These are phyloP conservation scores for Cryphonectria carpinicola DNA, from an alignment of 2,329 filamentous ascomycete genomes.

Conservation along the genomic window DNA sequence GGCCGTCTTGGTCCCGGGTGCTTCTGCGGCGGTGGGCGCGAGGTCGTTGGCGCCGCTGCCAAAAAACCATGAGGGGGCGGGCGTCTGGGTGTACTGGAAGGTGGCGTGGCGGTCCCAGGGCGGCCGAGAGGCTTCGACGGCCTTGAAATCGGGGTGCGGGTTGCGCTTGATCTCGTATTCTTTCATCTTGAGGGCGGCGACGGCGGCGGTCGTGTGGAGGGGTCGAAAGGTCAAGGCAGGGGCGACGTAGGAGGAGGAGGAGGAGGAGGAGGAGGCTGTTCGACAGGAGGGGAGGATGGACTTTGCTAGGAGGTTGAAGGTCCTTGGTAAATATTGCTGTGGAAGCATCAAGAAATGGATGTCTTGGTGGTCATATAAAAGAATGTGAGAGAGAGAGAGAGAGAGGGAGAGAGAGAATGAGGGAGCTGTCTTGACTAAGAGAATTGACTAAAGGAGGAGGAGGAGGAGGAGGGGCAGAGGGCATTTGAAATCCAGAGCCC, in stretches of 20 bases:
- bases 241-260: too few species aligned
- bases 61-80: constrained; percentile 66
- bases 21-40: constrained; percentile 30
- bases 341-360: not conserved
- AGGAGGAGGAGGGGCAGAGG: not conserved
- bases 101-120: constrained; percentile 55
- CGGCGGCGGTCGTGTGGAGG: constrained; percentile 27
- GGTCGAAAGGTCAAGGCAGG: not conserved
- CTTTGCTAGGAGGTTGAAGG: not conserved
- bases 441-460: not conserved
- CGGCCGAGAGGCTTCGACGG: constrained; percentile 68
- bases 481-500: not conserved
- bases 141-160: constrained; percentile 76
- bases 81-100: constrained; percentile 65
- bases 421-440: not conserved
- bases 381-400: too few species aligned
- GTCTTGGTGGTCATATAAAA: not conserved
- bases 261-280: not conserved
- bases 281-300: not conserved
- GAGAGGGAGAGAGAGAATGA: too few species aligned
- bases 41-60: constrained; percentile 67
- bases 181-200: constrained; percentile 35
- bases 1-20: constrained; percentile 34
- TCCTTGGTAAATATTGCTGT: too few species aligned
- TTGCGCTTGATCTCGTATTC: constrained; percentile 59